Conservation (phyloP, 768 basidiomycete genomes). For the Fomitopsis serialis region DNA sequence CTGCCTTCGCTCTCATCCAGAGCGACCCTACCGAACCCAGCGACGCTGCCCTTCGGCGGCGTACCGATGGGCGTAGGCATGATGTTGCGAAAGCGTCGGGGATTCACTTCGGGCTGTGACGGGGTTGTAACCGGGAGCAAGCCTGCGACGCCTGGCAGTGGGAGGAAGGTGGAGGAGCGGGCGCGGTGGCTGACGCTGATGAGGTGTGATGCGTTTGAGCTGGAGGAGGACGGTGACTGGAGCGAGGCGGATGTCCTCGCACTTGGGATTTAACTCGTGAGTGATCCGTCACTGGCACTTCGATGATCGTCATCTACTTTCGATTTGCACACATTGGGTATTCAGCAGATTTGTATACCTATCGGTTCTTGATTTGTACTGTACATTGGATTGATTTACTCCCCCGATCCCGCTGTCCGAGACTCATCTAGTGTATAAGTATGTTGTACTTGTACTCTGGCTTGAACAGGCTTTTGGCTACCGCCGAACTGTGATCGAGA, state of each 20-base stretch:
- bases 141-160: slow-evolving; percentile 34
- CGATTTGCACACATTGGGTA: too few species aligned
- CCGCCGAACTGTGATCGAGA: too few species aligned
- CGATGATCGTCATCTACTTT: too few species aligned
- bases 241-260: not conserved
- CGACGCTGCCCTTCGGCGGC: slow-evolving; percentile 26
- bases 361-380: too few species aligned
- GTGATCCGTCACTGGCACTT: too few species aligned
- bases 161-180: slow-evolving; percentile 35
- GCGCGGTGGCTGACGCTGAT: slow-evolving; percentile 42
- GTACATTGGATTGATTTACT: too few species aligned
- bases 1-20: slow-evolving; percentile 17
- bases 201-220: slow-evolving; percentile 42
- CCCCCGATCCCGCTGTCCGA: too few species aligned
- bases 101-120: slow-evolving; percentile 5
- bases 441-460: too few species aligned
- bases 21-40: slow-evolving; percentile 27
- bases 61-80: slow-evolving; percentile 14
- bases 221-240: slow-evolving; percentile 7
- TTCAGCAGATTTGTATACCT: too few species aligned
- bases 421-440: too few species aligned
- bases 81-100: slow-evolving; percentile 10
- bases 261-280: not conserved
- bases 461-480: too few species aligned
- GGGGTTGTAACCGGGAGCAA: slow-evolving; percentile 26